Evolutionary conservation across 2,329 filamentous ascomycete species (phyloP), one percentile per base, ranked within the genome.

Genomic region (Fusarium zealandicum): DNA sequence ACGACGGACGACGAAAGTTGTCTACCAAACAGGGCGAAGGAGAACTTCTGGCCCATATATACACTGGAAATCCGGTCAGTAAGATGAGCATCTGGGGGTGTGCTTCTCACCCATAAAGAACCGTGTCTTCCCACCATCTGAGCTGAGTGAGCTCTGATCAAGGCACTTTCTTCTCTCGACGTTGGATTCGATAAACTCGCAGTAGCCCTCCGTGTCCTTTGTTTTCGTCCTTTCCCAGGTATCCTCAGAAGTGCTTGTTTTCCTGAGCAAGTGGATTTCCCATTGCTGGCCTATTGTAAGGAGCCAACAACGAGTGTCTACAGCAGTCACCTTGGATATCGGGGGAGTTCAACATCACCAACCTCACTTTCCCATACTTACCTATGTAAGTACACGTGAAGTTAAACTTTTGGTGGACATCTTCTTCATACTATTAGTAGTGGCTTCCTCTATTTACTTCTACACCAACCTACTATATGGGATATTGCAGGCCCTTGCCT

Each of bases 1-100:
- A 46, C 32, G 37, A 50, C 44, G 48, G 57, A 35, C 45, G 38
- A 53, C 43, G 51, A 45, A 54, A 52, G 27, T 48, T 38, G 37
- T 49, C 41, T 14, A 40, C 33, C 39, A 25, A 25, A 25, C 17
- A 28, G 25, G 13, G 40, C 22, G 28, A 25, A 40, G 27, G 32
- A 22, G 35, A 30, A 22, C 12, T 17, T 14, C 27, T 35, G 16
- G 49, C 12, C 22, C n/a, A 20, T 40, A n/a, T 8, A 25, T 25
- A 9, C 22, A 31, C 11, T n/a, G 33, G 36, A 28, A 5, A 46
- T 18, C n/a, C 16, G 14, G 14, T 20, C 10, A 13, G 10, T 11
- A 18, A 13, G 6, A 18, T 2, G 9, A 25, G 13, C 9, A 32
- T 12, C 38, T 18, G 22, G 31, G 37, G 33, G 22, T 37, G 18